Evolutionary conservation across 140 eudicot species (phyloP), one percentile per base, ranked within the genome.

Genomic region (Eryngium alpinum): DNA sequence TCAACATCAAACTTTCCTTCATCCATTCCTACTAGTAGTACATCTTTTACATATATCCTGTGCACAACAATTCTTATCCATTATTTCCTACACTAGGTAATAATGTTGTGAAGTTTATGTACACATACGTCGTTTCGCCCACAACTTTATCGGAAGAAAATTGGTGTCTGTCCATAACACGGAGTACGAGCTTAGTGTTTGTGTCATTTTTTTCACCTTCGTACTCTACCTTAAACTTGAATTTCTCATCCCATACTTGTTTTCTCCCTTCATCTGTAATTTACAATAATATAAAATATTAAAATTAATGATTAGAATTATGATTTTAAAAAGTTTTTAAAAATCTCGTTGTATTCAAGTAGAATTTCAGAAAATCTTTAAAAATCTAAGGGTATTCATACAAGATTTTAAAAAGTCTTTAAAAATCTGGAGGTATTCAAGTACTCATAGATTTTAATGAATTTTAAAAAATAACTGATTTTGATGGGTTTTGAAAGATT

Each of bases 41-140:
- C 80, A 27, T 90, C 93, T 83, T 90, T 90, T n/a, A 88, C 81
- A 63, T 90, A 80, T 21, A 88, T 78, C 88, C 93, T 90, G 60
- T 46, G 15, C 0, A 49, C 5, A 50, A 28, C 12, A 75, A 3
- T 24, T 27, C 22, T 53, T 53, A 18, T 53, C 5, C 5, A 10
- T n/a, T n/a, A 10, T 53, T 10, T 14, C 22, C 17, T 59, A 59
- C 22, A n/a, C n/a, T n/a, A n/a, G n/a, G n/a, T n/a, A n/a, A n/a
- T n/a, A n/a, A n/a, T n/a, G n/a, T n/a, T n/a, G n/a, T n/a, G n/a
- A n/a, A n/a, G n/a, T n/a, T n/a, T n/a, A n/a, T n/a, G n/a, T n/a
- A n/a, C n/a, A n/a, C 85, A 80, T 85, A 90, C 91, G 85, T 88
- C 29, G 93, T 82, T 75, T 86, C 86, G 32, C 93, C 93, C 21